Evolutionary conservation across 345 rosid genomes (phyloP).

Genomic region (Camelina sativa): DNA sequence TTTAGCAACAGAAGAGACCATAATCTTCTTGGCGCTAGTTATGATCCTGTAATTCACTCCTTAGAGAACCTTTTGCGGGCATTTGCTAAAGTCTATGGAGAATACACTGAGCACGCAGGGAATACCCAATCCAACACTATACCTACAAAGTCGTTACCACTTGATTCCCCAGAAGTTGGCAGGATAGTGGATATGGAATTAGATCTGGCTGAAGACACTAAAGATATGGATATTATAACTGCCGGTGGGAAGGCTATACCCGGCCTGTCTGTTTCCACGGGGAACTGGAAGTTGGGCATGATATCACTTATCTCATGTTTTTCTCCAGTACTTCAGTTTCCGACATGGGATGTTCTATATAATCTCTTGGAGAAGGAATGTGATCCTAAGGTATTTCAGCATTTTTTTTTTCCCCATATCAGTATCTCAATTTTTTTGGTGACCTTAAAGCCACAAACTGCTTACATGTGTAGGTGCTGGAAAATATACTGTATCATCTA

Average conservation of each 20-base stretch:
- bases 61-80: constrained; percentile 67
- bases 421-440: constrained; percentile 29
- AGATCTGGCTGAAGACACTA: constrained; percentile 63
- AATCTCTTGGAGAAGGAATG: constrained; percentile 65
- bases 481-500: constrained; percentile 59
- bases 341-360: constrained; percentile 72
- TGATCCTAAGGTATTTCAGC: constrained; percentile 64
- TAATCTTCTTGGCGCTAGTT: constrained; percentile 48
- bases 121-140: constrained; percentile 49
- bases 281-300: constrained; percentile 82
- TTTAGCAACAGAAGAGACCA: constrained; percentile 52
- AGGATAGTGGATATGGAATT: constrained; percentile 84
- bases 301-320: constrained; percentile 74
- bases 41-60: constrained; percentile 52
- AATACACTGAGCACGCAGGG: constrained; percentile 51
- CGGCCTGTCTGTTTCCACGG: constrained; percentile 52
- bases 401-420: not conserved
- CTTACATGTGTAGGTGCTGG: constrained; percentile 61
- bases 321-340: constrained; percentile 54
- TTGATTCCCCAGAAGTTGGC: constrained; percentile 54
- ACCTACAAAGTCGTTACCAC: constrained; percentile 41
- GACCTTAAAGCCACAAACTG: constrained; percentile 29
- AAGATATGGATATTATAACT: constrained; percentile 57
- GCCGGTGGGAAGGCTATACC: constrained; percentile 55
- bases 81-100: constrained; percentile 58